Conservation (phyloP, 257 asterid species). For the Thymus mandschuricus region DNA sequence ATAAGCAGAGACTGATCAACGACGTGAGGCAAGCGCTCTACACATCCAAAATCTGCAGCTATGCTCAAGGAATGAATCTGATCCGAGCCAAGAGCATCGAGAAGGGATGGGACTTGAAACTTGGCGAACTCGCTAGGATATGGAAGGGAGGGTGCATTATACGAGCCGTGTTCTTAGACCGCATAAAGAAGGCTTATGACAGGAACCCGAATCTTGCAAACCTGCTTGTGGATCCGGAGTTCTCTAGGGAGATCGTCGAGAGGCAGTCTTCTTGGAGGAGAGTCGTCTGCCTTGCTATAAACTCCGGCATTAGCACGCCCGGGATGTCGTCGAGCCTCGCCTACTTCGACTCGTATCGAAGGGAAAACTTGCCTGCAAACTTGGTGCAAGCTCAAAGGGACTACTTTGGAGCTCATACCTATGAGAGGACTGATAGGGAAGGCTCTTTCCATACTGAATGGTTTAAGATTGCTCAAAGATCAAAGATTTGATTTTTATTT, state of each 20-base stretch:
- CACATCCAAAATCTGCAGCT: constrained; percentile 72
- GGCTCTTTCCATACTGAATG: constrained; percentile 75
- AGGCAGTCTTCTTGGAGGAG: constrained; percentile 70
- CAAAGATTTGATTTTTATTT: constrained; percentile 48
- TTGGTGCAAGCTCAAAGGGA: constrained; percentile 81
- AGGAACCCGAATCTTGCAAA: constrained; percentile 64
- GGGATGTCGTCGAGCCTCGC: constrained; percentile 77
- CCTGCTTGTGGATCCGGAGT: constrained; percentile 71
- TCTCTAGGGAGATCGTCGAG: constrained; percentile 57
- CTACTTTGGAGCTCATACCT: constrained; percentile 77
- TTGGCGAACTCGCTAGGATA: constrained; percentile 75
- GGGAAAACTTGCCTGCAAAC: constrained; percentile 68
- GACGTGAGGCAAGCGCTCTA: constrained; percentile 75
- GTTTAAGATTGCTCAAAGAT: constrained; percentile 64
- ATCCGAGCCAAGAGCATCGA: constrained; percentile 68
- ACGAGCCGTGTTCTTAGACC: constrained; percentile 71
- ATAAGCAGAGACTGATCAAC: constrained; percentile 61
- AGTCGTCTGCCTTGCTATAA: constrained; percentile 68
- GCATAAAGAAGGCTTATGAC: constrained; percentile 73
- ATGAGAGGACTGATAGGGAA: constrained; percentile 61
- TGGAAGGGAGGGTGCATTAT: constrained; percentile 86
- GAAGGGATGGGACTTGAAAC: constrained; percentile 66
- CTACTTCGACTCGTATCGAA: constrained; percentile 65
- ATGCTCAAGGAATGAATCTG: constrained; percentile 79
- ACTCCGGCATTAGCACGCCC: constrained; percentile 69